Evolutionary conservation across 768 basidiomycete genomes (phyloP).

Genomic region (Candolleomyces aberdarensis): DNA sequence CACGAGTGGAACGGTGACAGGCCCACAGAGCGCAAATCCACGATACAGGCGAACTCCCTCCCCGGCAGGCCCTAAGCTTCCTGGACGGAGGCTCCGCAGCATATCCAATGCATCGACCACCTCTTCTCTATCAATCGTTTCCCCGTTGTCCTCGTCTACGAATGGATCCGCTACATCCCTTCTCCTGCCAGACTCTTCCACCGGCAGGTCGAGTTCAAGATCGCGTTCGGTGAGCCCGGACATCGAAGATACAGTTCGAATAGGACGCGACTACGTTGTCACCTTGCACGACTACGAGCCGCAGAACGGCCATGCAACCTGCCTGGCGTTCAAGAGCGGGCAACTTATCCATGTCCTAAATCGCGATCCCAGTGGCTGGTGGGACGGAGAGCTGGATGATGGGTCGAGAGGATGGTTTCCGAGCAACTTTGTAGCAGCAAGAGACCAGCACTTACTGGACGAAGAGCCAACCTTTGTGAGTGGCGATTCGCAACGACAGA

Average conservation of each 20-base stretch:
- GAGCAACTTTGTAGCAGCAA: slow-evolving; percentile 87
- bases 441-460: slow-evolving; percentile 52
- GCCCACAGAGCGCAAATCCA: slow-evolving; percentile 27
- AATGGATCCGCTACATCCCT: slow-evolving; percentile 53
- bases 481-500: slow-evolving; percentile 5
- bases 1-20: slow-evolving; percentile 30
- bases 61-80: slow-evolving; percentile 32
- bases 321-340: slow-evolving; percentile 85
- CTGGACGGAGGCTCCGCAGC: slow-evolving; percentile 40
- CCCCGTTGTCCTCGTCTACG: slow-evolving; percentile 53
- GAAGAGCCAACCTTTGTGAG: slow-evolving; percentile 54
- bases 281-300: slow-evolving; percentile 92
- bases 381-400: slow-evolving; percentile 89
- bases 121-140: slow-evolving; percentile 54
- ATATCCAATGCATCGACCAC: slow-evolving; percentile 54
- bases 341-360: slow-evolving; percentile 91
- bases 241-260: slow-evolving; percentile 49
- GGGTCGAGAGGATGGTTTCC: slow-evolving; percentile 96
- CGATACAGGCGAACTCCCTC: slow-evolving; percentile 25
- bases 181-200: slow-evolving; percentile 29
- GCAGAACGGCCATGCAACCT: slow-evolving; percentile 68
- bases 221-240: slow-evolving; percentile 38
- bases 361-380: slow-evolving; percentile 90
- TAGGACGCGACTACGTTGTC: slow-evolving; percentile 69
- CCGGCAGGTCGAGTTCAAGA: slow-evolving; percentile 10